Percentiles rank a stretch among this genome's conserved stretches.
phyloP scores from a whole-genome alignment of 2,329 filamentous ascomycete genomes.

The Neofusicoccum laricinum region DNA sequence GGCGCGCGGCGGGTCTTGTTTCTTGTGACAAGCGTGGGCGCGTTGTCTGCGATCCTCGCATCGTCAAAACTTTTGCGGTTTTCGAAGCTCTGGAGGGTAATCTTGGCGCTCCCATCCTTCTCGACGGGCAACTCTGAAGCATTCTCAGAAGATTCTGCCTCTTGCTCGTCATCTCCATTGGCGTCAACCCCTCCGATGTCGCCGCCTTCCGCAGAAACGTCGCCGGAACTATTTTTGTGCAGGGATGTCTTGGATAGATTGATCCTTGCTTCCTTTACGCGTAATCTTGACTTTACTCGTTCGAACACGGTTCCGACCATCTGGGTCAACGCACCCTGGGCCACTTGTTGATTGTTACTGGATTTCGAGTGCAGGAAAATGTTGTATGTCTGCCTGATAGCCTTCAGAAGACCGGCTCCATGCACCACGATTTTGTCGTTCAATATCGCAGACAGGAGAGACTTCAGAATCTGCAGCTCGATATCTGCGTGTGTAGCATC shows the following conservation, averaged over 20 bases:
- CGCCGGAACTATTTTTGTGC: slow-evolving; percentile 33
- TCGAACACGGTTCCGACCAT: slow-evolving; percentile 99
- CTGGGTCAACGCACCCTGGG: slow-evolving; percentile 93
- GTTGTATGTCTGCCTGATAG: slow-evolving; percentile 97
- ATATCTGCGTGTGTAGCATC: slow-evolving; percentile 90
- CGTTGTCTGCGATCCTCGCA: slow-evolving; percentile 63
- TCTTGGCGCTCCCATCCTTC: slow-evolving; percentile 53
- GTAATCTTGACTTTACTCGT: slow-evolving; percentile 79
- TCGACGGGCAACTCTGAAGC: slow-evolving; percentile 45
- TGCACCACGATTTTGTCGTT: slow-evolving; percentile 99
- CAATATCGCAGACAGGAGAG: slow-evolving; percentile 86
- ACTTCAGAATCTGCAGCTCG: slow-evolving; percentile 97
- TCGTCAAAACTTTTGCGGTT: slow-evolving; percentile 65
- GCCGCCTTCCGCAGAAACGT: slow-evolving; percentile 29
- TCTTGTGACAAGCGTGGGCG: slow-evolving; percentile 64
- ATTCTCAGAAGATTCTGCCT: slow-evolving; percentile 30
- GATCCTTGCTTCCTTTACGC: slow-evolving; percentile 78
- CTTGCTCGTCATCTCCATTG: slow-evolving; percentile 36
- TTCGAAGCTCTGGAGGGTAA: slow-evolving; percentile 68
- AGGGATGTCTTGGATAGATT: slow-evolving; percentile 48
- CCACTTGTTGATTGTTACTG: slow-evolving; percentile 92
- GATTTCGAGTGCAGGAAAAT: slow-evolving; percentile 95
- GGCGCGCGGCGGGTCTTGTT: slow-evolving; percentile 40
- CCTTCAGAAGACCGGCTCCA: slow-evolving; percentile 91
- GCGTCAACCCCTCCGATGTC: slow-evolving; percentile 36